Percentiles rank a stretch among this genome's conserved stretches.
Evolutionary conservation across 805 yeast genomes (phyloP).

Genomic region (Hanseniaspora occidentalis): DNA sequence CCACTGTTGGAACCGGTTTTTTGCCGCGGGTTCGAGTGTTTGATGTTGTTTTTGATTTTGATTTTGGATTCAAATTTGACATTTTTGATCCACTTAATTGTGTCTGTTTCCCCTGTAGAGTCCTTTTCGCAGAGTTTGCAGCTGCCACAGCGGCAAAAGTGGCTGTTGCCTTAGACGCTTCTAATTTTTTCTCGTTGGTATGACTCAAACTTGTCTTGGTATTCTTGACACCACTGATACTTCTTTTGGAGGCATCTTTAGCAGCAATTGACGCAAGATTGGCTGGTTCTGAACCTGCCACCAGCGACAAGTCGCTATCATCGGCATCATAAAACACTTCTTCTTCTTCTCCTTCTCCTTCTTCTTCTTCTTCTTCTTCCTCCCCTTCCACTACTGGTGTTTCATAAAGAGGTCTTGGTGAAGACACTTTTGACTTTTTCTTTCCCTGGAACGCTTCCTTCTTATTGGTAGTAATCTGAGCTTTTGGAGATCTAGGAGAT

Average conservation of each 20-base stretch:
- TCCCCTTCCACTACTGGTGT: too few relatives aligned
- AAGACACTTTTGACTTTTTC: too few relatives aligned
- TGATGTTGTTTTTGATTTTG: not conserved
- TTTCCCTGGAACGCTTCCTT: too few relatives aligned
- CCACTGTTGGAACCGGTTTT: too few relatives aligned
- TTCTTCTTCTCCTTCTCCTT: not conserved
- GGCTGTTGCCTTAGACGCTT: slow-evolving; percentile 1
- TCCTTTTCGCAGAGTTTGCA: not conserved
- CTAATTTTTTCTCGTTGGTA: not conserved
- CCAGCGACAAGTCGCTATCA: not conserved
- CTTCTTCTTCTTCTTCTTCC: not conserved
- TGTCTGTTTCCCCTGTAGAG: too few relatives aligned
- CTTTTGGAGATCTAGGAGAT: too few relatives aligned
- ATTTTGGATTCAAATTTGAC: not conserved
- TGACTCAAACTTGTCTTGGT: too few relatives aligned
- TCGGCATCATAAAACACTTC: not conserved
- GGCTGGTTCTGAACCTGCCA: not conserved
- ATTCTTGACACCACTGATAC: slow-evolving; percentile 1
- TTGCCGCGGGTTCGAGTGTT: too few relatives aligned
- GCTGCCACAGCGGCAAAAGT: not conserved
- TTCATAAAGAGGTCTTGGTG: too few relatives aligned
- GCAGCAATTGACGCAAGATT: not conserved
- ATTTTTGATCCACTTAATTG: too few relatives aligned
- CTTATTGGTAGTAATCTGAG: too few relatives aligned
- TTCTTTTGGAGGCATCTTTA: not conserved